phyloP scores from a whole-genome alignment of 495 filamentous ascomycete genomes.

The Letharia lupina region DNA sequence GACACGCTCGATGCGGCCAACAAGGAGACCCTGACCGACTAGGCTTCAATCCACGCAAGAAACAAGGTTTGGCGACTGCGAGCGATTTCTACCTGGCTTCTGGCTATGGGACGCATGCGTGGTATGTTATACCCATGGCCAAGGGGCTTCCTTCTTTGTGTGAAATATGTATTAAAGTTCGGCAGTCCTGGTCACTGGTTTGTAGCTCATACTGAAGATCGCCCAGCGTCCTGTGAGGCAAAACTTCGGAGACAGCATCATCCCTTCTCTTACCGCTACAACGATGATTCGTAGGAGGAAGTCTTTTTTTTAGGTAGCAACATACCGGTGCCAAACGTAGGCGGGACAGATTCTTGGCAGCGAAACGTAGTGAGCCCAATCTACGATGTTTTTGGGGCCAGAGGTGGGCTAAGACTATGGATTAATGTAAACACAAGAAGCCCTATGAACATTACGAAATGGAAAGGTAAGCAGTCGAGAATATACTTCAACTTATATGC shows the following conservation, averaged over 20 bases:
- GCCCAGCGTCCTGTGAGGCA: constrained; percentile 8
- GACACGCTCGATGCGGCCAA: too few relatives aligned
- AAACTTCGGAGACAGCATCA: constrained; percentile 7
- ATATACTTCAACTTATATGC: too few relatives aligned
- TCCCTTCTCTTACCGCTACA: constrained; percentile 2
- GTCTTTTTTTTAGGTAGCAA: not conserved
- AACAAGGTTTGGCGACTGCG: constrained; percentile 6
- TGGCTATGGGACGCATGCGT: constrained; percentile 22
- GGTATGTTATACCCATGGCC: constrained; percentile 11
- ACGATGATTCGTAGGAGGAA: constrained; percentile 5
- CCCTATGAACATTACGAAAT: too few relatives aligned
- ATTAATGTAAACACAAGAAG: too few relatives aligned
- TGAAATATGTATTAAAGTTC: not conserved
- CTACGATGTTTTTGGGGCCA: too few relatives aligned
- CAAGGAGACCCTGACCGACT: not conserved
- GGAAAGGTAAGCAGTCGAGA: too few relatives aligned
- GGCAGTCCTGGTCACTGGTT: constrained; percentile 25
- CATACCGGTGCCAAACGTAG: not conserved
- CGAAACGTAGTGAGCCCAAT: too few relatives aligned
- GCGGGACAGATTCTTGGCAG: too few relatives aligned
- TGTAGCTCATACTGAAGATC: constrained; percentile 15
- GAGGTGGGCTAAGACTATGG: too few relatives aligned
- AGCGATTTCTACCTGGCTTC: constrained; percentile 23
- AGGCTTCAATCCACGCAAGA: not conserved
- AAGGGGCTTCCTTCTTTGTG: not conserved